phyloP scores from a whole-genome alignment of 768 basidiomycete species.

The Rubroboletus pulcherrimus region DNA sequence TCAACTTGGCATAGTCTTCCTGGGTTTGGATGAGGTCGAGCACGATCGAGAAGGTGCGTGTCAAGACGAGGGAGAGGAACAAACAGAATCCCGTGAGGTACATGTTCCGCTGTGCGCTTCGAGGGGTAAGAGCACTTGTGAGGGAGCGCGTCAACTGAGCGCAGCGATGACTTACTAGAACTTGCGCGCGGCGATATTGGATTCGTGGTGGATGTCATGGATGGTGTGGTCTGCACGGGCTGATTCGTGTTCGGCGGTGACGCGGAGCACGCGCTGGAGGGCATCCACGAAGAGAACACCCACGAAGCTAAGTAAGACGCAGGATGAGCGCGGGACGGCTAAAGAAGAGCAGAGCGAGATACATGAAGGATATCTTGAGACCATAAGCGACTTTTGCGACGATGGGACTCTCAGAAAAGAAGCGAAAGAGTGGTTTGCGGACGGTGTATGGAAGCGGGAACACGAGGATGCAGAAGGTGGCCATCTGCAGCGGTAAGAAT shows the following conservation, averaged over 20 bases:
- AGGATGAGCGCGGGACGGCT: neutral
- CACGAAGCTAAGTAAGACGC: constrained; percentile 55
- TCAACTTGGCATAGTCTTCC: constrained; percentile 82
- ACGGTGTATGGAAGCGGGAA: constrained; percentile 77
- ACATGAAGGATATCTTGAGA: constrained; percentile 95
- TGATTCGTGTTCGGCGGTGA: constrained; percentile 65
- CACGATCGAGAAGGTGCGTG: constrained; percentile 88
- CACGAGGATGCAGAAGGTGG: constrained; percentile 80
- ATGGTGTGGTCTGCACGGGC: constrained; percentile 54
- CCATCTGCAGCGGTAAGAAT: constrained; percentile 47
- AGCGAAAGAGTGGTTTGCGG: constrained; percentile 66
- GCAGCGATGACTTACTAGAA: constrained; percentile 65
- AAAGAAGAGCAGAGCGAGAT: constrained; percentile 23
- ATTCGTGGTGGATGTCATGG: constrained; percentile 71
- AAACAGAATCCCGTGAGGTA: constrained; percentile 93
- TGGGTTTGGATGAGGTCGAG: constrained; percentile 89
- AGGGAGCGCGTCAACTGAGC: neutral
- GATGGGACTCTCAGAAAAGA: constrained; percentile 62
- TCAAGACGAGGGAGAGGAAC: constrained; percentile 93
- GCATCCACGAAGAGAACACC: constrained; percentile 88
- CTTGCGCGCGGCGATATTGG: constrained; percentile 86
- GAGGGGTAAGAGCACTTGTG: neutral
- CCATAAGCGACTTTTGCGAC: constrained; percentile 87
- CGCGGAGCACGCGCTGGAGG: constrained; percentile 86
- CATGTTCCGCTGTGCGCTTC: constrained; percentile 81